Conservation (phyloP, 345 rosid species). For the Laguncularia racemosa region DNA sequence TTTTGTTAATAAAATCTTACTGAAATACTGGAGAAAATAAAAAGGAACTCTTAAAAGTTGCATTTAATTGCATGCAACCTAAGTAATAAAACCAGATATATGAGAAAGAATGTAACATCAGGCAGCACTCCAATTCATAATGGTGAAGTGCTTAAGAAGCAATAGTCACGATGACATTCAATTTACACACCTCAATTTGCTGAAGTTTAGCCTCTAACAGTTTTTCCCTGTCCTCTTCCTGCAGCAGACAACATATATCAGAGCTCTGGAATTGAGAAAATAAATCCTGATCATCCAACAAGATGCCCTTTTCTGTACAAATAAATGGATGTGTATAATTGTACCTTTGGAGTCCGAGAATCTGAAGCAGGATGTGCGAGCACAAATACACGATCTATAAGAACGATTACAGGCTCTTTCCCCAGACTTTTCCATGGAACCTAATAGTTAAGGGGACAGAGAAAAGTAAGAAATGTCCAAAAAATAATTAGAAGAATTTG, state of each 20-base stretch:
- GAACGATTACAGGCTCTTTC: conserved; percentile 93
- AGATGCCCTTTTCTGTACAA: background rate
- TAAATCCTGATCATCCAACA: conserved; percentile 5
- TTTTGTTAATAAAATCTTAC: no score
- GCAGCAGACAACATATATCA: conserved; percentile 10
- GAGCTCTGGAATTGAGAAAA: conserved; percentile 7
- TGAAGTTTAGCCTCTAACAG: conserved; percentile 85
- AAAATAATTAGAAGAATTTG: background rate
- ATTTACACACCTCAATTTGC: conserved; percentile 71
- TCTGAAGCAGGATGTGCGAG: conserved; percentile 77
- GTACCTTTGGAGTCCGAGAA: conserved; percentile 55
- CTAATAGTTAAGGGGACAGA: conserved; percentile 35
- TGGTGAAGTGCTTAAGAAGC: background rate
- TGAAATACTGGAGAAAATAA: no score
- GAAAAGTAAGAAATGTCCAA: background rate
- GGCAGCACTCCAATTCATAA: background rate
- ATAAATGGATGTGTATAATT: conserved; percentile 14
- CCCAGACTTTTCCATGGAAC: conserved; percentile 99
- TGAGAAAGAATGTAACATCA: no score
- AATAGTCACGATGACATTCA: background rate
- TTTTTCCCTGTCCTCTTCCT: conserved; percentile 87
- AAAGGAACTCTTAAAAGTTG: no score
- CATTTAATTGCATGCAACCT: no score
- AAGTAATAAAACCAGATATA: no score
- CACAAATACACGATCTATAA: conserved; percentile 83